phyloP scores from a whole-genome alignment of 805 yeast species.

The Myxozyma geophila region DNA sequence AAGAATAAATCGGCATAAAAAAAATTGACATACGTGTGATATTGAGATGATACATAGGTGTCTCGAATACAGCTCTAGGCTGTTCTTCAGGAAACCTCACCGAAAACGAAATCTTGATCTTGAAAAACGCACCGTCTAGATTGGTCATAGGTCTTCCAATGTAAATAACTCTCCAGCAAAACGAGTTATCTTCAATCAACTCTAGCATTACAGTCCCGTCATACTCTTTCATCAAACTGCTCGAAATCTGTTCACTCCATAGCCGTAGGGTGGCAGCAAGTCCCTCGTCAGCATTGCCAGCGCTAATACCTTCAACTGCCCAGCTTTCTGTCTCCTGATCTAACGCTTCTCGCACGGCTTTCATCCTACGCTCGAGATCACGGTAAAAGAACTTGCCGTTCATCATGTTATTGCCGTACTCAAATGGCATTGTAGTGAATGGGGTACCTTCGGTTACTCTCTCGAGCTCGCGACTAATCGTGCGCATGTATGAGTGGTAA shows the following conservation, averaged over 20 bases:
- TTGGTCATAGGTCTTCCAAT: constrained; percentile 26
- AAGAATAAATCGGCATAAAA: too few relatives aligned
- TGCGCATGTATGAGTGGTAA: constrained; percentile 13
- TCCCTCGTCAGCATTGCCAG: constrained; percentile 2
- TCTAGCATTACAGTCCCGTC: constrained; percentile 26
- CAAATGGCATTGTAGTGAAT: constrained; percentile 22
- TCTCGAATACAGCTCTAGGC: constrained; percentile 24
- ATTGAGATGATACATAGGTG: constrained; percentile 25
- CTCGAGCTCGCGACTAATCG: constrained; percentile 1
- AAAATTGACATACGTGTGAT: constrained; percentile 16
- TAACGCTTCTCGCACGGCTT: constrained; percentile 7
- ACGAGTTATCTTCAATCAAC: constrained; percentile 22
- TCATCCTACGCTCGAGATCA: constrained; percentile 17
- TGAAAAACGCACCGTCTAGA: constrained; percentile 26
- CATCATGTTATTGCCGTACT: constrained; percentile 15
- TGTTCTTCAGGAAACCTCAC: constrained; percentile 22
- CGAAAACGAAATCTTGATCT: constrained; percentile 12
- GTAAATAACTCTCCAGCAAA: constrained; percentile 21
- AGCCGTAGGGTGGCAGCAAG: constrained; percentile 11
- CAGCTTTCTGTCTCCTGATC: constrained; percentile 21
- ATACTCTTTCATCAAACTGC: not conserved
- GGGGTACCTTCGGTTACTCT: not conserved
- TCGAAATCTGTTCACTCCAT: constrained; percentile 1
- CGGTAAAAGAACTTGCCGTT: constrained; percentile 12
- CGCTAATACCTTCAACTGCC: constrained; percentile 18